phyloP scores from a whole-genome alignment of 345 rosid species.

The Eucalyptus polyanthemos region DNA sequence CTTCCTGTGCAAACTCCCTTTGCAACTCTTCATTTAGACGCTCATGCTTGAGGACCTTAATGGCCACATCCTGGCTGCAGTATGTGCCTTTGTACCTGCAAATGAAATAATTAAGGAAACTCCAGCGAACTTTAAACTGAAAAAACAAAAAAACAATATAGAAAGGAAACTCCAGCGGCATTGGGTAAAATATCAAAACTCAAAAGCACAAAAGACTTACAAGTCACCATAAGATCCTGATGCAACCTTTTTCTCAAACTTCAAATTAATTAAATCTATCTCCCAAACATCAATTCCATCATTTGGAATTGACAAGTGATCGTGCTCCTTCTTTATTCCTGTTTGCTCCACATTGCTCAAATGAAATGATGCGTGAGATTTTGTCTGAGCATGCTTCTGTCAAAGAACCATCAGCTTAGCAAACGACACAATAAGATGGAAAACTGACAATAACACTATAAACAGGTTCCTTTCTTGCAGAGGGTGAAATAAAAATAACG shows the following conservation, averaged over 20 bases:
- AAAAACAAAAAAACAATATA: neutral
- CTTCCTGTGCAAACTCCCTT: constrained; percentile 42
- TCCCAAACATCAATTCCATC: constrained; percentile 48
- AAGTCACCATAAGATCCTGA: constrained; percentile 33
- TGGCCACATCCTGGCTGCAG: constrained; percentile 42
- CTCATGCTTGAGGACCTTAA: constrained; percentile 32
- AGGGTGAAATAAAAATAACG: neutral
- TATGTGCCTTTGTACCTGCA: constrained; percentile 41
- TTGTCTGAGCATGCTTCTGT: constrained; percentile 21
- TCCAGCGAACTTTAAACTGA: neutral
- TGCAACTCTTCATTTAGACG: constrained; percentile 18
- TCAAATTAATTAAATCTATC: constrained; percentile 33
- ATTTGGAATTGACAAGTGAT: constrained; percentile 11
- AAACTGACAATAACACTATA: neutral
- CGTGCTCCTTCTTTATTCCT: constrained; percentile 5
- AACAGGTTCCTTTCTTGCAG: neutral
- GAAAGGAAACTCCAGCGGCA: neutral
- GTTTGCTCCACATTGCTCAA: constrained; percentile 8
- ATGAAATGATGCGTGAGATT: constrained; percentile 5
- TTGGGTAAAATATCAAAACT: neutral
- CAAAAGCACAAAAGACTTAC: constrained; percentile 12
- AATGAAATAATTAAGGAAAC: neutral
- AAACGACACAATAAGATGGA: neutral
- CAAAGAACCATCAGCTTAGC: neutral
- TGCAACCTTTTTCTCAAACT: constrained; percentile 27